Evolutionary conservation across 2,329 filamentous ascomycete species (phyloP).

Genomic region (Penicillium hesseltinei): DNA sequence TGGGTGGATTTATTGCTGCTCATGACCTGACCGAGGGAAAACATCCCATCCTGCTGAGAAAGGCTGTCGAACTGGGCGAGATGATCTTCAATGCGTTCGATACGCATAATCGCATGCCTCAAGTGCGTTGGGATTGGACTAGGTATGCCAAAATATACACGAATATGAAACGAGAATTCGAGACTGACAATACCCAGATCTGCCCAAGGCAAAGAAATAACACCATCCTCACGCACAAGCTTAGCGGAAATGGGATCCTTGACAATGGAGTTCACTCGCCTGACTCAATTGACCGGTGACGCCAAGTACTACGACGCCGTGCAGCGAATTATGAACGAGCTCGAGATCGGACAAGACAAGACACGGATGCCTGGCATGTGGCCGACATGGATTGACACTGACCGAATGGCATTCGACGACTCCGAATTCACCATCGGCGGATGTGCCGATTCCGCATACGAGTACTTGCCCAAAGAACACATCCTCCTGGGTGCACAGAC

Average conservation of each 20-base stretch:
- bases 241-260: constrained; percentile 73
- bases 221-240: constrained; percentile 61
- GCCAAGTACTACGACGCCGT: constrained; percentile 87
- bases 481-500: constrained; percentile 45
- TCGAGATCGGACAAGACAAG: constrained; percentile 70
- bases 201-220: constrained; percentile 29
- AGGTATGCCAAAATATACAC: constrained; percentile 43
- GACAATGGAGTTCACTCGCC: constrained; percentile 84
- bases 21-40: constrained; percentile 78
- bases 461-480: constrained; percentile 52
- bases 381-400: constrained; percentile 68
- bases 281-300: constrained; percentile 79
- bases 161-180: constrained; percentile 22
- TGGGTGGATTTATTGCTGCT: constrained; percentile 80
- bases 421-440: constrained; percentile 44
- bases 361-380: constrained; percentile 76
- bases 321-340: constrained; percentile 74
- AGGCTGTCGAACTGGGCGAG: constrained; percentile 77
- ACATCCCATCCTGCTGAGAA: constrained; percentile 69
- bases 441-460: constrained; percentile 50
- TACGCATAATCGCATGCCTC: constrained; percentile 89
- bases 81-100: constrained; percentile 81
- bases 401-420: constrained; percentile 31
- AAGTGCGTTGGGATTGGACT: constrained; percentile 76
- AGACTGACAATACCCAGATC: constrained; percentile 39